Base-by-base conservation (phyloP, 768 basidiomycete genomes). In the Paxillus involutus region DNA sequence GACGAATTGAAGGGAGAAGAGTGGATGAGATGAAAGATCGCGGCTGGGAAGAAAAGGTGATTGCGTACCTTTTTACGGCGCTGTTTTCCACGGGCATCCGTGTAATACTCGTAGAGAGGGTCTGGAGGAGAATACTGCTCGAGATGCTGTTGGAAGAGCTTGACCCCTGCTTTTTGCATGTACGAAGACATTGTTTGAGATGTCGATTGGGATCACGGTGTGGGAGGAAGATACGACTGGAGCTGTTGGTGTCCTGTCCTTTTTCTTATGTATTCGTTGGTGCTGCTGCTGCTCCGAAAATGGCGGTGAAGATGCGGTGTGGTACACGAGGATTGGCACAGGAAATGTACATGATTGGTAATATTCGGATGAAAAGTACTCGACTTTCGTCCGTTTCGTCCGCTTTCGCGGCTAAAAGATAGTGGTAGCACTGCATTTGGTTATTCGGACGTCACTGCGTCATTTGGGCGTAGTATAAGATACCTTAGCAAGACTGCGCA, bases 121-220 rank as follows among this genome's bases (percentile, higher is more conserved):
- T 94, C 91, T 21, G 75, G 69, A 0, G 91, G 91, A 21, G 78
- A 66, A 68, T 91, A 91, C 16, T 82, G 73, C 44, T 84, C 75
- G 17, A 92, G 50, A 59, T 92, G 83, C 47, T 79, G 74, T 58
- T 75, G 78, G 58, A 92, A 88, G 16, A 92, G 72, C 55, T 78
- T 80, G 53, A 71, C 74, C 26, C 85, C 87, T 9, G 78, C 78
- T 53, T 79, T 80, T 26, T 68, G 61, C 51, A 72, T 58, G 60
- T 66, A 71, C 1, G 58, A 37, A 0, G 70, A 62, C 69, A 70
- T 70, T 3, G 43, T 43, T 1, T 0, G 26, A 3, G 33, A 16
- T 24, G 0, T 44, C 39, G 53, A 55, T 16, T 24, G 3, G 19
- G 14, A 17, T 36, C 33, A 53, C 37, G 41, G 46, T 13, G n/a